These are phyloP conservation scores for Cryptomeria japonica DNA, from an alignment of 75 land plant genomes.

Conservation along the genomic window DNA sequence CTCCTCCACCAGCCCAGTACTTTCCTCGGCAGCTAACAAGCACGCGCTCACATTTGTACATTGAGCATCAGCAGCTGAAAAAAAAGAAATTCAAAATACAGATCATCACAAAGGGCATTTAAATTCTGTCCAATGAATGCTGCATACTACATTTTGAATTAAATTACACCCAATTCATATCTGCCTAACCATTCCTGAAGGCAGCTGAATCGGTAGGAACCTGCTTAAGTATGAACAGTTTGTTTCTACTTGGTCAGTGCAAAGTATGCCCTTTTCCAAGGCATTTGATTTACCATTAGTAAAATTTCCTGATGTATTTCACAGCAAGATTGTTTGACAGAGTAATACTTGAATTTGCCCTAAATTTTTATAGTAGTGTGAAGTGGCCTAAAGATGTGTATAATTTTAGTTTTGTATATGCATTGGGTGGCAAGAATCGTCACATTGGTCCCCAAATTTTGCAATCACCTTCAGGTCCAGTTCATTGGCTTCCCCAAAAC, in stretches of 20 bases:
- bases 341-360: not conserved
- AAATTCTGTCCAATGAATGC: not conserved
- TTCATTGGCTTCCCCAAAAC: not conserved
- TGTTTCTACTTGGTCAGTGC: not conserved
- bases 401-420: not conserved
- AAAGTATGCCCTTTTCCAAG: not conserved
- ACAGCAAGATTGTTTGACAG: not conserved
- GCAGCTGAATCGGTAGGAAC: not conserved
- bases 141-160: not conserved
- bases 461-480: not conserved
- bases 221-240: not conserved
- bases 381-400: not conserved
- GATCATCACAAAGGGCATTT: not conserved
- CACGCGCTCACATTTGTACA: not conserved
- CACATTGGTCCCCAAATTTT: not conserved
- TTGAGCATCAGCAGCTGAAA: not conserved
- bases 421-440: not conserved
- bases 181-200: not conserved
- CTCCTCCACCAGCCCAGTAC: no score
- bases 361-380: not conserved
- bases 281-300: not conserved
- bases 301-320: not conserved
- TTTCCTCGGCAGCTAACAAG: no score
- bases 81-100: not conserved
- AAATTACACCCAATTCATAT: not conserved